Base-by-base conservation (phyloP, 148 eudicot species). In the Suaeda aralocaspica region DNA sequence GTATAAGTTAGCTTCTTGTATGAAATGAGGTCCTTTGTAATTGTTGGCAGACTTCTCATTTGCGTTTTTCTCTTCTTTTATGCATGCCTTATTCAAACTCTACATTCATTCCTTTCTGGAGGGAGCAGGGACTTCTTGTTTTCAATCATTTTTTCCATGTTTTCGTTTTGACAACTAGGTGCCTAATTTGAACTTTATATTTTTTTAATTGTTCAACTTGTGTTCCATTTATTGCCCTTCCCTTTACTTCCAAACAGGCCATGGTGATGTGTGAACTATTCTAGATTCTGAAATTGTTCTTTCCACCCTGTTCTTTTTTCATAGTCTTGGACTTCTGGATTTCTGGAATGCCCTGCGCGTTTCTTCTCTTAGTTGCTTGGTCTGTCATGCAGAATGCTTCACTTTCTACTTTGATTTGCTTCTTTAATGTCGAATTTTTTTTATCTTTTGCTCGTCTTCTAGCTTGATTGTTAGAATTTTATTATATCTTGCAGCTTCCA, bases 401-500 rank as follows among this genome's bases (percentile, higher is more conserved):
- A 55, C 6, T 7, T 46, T 28, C 29, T 18, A 8, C n/a, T 2
- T 25, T 39, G 48, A 2, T 4, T 39, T 24, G 24, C 46, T 34
- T 57, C 44, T 29, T 8, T 34, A 30, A 24, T 67, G 67, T 29
- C 50, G 44, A 24, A 18, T 46, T 8, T 52, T 36, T 48, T 14
- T 42, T 36, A 36, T 36, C 3, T 41, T 49, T 12, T 26, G 19
- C 57, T 66, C 5, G 15, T 65, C 28, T 16, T 66, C 11, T 59
- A 19, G 51, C 29, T 48, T 49, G 59, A 24, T 26, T 33, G 28
- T 31, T 44, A 16, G 51, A 69, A 16, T 30, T 69, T 45, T 42
- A 58, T 22, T 12, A 70, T 69, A 53, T 74, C 66, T 29, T 66
- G 72, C 86, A 91, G 97, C 83, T 73, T 84, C 91, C 46, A 92